Base-by-base conservation (phyloP, 768 basidiomycete genomes). In the Rhodotorula paludigena region DNA sequence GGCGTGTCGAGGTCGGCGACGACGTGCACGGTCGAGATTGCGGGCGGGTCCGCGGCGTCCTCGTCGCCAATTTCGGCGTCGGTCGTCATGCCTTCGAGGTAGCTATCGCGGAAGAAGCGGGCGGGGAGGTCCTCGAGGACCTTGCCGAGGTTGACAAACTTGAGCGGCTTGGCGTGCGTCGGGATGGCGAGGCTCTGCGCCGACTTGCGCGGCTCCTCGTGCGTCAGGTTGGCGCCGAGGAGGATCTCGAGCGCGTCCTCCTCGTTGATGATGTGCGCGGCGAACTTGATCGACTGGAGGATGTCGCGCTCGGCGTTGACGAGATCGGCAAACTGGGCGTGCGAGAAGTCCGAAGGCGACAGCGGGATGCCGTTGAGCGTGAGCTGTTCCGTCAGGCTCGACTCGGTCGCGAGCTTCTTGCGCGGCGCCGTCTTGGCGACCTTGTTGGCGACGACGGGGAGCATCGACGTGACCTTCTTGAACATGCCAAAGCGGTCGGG, bases 1-100 rank as follows among this genome's bases (percentile, higher is more conserved):
- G 80, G 78, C 9, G 81, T 84, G 70, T 94, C 87, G 21, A 97
- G 81, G 76, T 97, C 89, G 2, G 87, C 87, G 23, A 94, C 81
- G 47, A 96, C 78, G 74, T 85, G 87, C 32, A 79, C 75, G 9
- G 80, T 77, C 15, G 81, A 48, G 30, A 51, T 41, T 8, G 55
- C 63, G 8, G 58, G 59, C 15, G 63, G 63, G 35, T 69, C 68
- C n/a, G n/a, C n/a, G 33, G 39, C 38, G 12, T 64, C 63, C 36
- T 42, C 58, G 12, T 39, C 33, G 18, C 48, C 38, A n/a, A n/a
- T 36, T 56, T 57, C 9, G 54, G 15, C 36, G 20, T 1, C 2
- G 42, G 7, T 6, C 20, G 12, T 12, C 25, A 21, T 18, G 35
- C 63, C 68, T 55, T 69, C 68, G 30, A 69, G 25, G 59, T n/a